A percentile compares a stretch with the other conserved stretches of the same genome.
Evolutionary conservation across 163 green algal species (phyloP).

Genomic region (Volvox carteri): DNA sequence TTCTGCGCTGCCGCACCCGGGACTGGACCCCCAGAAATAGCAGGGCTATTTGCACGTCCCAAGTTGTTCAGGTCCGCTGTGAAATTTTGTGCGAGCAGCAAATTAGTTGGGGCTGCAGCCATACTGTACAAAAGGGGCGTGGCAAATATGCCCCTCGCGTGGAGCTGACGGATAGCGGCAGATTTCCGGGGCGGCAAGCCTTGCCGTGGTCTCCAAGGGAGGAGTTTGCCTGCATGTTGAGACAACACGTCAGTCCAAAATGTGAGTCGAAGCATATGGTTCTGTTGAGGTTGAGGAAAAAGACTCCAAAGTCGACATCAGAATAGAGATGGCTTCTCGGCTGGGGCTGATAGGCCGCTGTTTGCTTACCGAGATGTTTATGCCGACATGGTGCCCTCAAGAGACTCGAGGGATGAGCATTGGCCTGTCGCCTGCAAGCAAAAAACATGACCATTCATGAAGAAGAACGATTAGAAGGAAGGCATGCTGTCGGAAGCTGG

Average conservation of each 20-base stretch:
- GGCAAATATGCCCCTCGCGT: background rate
- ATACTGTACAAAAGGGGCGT: conserved; percentile 35
- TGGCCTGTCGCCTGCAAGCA: conserved; percentile 9
- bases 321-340: too few species aligned
- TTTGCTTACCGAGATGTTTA: conserved; percentile 33
- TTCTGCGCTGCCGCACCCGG: conserved; percentile 2
- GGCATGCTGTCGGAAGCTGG: background rate
- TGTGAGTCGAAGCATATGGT: too few species aligned
- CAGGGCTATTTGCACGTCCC: conserved; percentile 42
- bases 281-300: too few species aligned
- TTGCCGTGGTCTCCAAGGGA: conserved; percentile 1
- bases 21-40: background rate
- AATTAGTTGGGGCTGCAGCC: conserved; percentile 44
- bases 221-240: conserved; percentile 1
- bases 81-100: conserved; percentile 39
- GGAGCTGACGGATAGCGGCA: background rate
- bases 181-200: background rate
- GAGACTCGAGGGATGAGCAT: background rate
- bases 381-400: conserved; percentile 30
- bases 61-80: conserved; percentile 41
- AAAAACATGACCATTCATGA: background rate
- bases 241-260: conserved; percentile 4
- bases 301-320: too few species aligned
- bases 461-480: background rate
- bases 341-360: too few species aligned